Evolutionary conservation across 192 early-diverging fungal genomes (phyloP), one percentile per base, ranked within the genome.

Genomic region (Spinellus fusiger): DNA sequence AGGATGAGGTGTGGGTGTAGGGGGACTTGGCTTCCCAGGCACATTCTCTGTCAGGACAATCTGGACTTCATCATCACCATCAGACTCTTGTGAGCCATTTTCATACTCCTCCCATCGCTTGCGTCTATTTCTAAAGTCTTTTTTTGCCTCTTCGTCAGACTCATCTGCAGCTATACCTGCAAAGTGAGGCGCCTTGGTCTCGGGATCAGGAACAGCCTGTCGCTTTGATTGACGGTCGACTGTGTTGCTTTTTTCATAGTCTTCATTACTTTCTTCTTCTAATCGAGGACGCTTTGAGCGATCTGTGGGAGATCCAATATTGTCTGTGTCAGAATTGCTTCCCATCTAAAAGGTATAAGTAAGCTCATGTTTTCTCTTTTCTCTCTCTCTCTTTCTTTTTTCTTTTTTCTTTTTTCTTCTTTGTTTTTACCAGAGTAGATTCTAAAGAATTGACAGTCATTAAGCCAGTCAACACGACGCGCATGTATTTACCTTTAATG

Each of bases 341-440:
- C 76, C 57, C 75, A 88, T 61, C 65, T 88, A 38, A 79, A 86
- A 22, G 73, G 74, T 49, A 85, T 86, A 83, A 70, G 80, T 0
- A 37, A 50, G 31, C 15, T 44, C 18, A 44, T n/a, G n/a, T n/a
- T n/a, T n/a, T n/a, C n/a, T n/a, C n/a, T n/a, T n/a, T n/a, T n/a
- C n/a, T n/a, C n/a, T n/a, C n/a, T n/a, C n/a, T n/a, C n/a, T n/a
- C n/a, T n/a, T n/a, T n/a, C n/a, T n/a, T n/a, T n/a, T n/a, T n/a
- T n/a, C n/a, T n/a, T n/a, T n/a, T n/a, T n/a, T n/a, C n/a, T n/a
- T n/a, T n/a, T n/a, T n/a, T n/a, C n/a, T n/a, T n/a, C n/a, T n/a
- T n/a, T n/a, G n/a, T n/a, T n/a, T n/a, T n/a, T n/a, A n/a, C n/a
- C n/a, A n/a, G n/a, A n/a, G n/a, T n/a, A n/a, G n/a, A n/a, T n/a